These are phyloP conservation scores for barley (Hordeum vulgare) DNA, from an alignment of 176 grass and related monocot genomes.

Conservation along the genomic window MorexV3_pseudomolecules_assembly NC_058522.1:124369253-124369752, in stretches of 20 bases:
- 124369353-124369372: slow-evolving; percentile 87
- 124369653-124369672: slow-evolving; percentile 25
- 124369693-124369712: slow-evolving; percentile 36
- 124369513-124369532: slow-evolving; percentile 62
- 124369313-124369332: slow-evolving; percentile 70
- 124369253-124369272: slow-evolving; percentile 26
- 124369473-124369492: slow-evolving; percentile 40
- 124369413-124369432: slow-evolving; percentile 55
- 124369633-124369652: slow-evolving; percentile 48
- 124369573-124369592: slow-evolving; percentile 49
- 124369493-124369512: slow-evolving; percentile 46
- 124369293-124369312: not conserved
- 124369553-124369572: slow-evolving; percentile 52
- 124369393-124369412: slow-evolving; percentile 16
- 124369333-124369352: slow-evolving; percentile 79
- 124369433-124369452: slow-evolving; percentile 67
- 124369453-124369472: slow-evolving; percentile 58
- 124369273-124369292: slow-evolving; percentile 1
- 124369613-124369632: slow-evolving; percentile 37
- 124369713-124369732: slow-evolving; percentile 40
- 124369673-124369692: slow-evolving; percentile 52
- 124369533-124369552: slow-evolving; percentile 36
- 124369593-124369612: slow-evolving; percentile 49
- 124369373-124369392: slow-evolving; percentile 79
- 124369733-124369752: slow-evolving; percentile 34